phyloP scores from a whole-genome alignment of 305 asterid genomes.

The Stenogyne calaminthoides region DNA sequence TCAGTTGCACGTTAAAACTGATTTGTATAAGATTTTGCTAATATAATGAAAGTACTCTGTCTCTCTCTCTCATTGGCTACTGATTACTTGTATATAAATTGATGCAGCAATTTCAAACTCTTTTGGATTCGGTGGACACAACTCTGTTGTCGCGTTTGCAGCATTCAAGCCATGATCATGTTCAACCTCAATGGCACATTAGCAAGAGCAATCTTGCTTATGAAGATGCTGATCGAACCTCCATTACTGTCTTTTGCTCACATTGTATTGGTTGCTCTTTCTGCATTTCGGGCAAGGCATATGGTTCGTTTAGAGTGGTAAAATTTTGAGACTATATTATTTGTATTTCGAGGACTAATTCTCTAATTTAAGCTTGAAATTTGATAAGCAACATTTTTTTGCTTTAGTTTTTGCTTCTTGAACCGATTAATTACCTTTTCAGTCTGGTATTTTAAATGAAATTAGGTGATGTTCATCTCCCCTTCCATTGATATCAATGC shows the following conservation, averaged over 20 bases:
- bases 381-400: background rate
- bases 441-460: background rate
- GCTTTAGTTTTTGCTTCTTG: background rate
- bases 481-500: background rate
- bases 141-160: slow-evolving; percentile 82
- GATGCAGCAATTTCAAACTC: slow-evolving; percentile 86
- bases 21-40: background rate
- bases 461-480: background rate
- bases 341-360: background rate
- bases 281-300: slow-evolving; percentile 18
- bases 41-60: background rate
- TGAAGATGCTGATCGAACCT: background rate
- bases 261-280: slow-evolving; percentile 27
- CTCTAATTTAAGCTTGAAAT: background rate
- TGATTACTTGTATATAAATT: slow-evolving; percentile 1
- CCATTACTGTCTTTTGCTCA: background rate
- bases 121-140: slow-evolving; percentile 95
- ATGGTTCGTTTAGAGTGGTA: background rate
- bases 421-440: background rate
- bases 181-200: background rate
- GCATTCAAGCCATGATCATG: slow-evolving; percentile 67
- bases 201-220: background rate
- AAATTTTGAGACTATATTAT: slow-evolving; percentile 9
- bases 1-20: background rate
- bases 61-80: background rate